Evolutionary conservation across 75 land plant species (phyloP), one percentile per base, ranked within the genome.

Genomic region (Ceratopteris richardii): DNA sequence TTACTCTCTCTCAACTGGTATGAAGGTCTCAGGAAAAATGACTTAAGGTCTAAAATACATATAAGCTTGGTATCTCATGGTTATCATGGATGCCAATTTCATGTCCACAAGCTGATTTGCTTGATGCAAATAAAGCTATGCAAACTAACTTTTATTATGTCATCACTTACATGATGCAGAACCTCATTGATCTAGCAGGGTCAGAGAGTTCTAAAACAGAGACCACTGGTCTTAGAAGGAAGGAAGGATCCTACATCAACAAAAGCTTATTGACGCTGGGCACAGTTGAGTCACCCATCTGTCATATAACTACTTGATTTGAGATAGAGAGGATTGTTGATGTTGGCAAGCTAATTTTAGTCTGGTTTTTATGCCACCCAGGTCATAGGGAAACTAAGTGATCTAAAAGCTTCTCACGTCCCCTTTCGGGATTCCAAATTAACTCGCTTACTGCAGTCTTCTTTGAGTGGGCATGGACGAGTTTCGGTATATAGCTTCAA

Each of bases 141-240:
- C n/a, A n/a, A n/a, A n/a, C n/a, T n/a, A n/a, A n/a, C n/a, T n/a
- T n/a, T n/a, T n/a, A n/a, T n/a, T n/a, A n/a, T n/a, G n/a, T n/a
- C n/a, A n/a, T n/a, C n/a, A n/a, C n/a, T n/a, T n/a, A n/a, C n/a
- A 33, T 33, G 9, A 20, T 63, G 62, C 64, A 93, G 98, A 93
- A 93, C 62, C 73, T 93, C 56, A 93, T 95, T 52, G 99, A 95
- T 80, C 68, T 95, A 51, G 99, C 99, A 54, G 99, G 99, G 26
- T 95, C 96, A 58, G 99, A 95, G 67, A 95, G 99, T 64, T 95
- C 99, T 39, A 95, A 95, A 63, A 84, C 97, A 22, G 99, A 95
- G 55, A 95, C 99, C 50, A 95, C 97, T 65, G 99, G 99, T 11
- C 28, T 95, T 28, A 77, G 99, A 60, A 77, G 98, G 71, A 95